Conservation (phyloP, 768 basidiomycete genomes). For the Lyophyllum atratum region DNA sequence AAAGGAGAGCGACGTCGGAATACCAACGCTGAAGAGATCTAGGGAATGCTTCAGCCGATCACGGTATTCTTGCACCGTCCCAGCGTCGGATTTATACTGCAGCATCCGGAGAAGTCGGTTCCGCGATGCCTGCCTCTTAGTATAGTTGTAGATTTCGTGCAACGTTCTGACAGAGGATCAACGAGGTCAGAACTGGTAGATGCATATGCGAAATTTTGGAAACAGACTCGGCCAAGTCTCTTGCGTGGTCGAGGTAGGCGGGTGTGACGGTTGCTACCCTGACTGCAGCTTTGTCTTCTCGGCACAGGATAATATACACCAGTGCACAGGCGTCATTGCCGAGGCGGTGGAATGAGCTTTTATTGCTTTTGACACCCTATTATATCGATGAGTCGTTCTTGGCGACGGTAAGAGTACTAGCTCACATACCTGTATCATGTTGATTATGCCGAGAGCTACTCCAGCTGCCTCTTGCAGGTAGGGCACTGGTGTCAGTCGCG, state of each 20-base stretch:
- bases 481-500: not conserved
- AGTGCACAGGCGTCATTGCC: conserved; percentile 12
- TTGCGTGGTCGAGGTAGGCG: conserved; percentile 1
- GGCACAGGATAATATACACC: conserved; percentile 6
- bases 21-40: conserved; percentile 4
- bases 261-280: not conserved
- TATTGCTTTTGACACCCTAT: conserved; percentile 11
- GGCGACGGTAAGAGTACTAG: not conserved
- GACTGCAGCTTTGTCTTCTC: not conserved
- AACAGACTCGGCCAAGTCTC: not conserved
- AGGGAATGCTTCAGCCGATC: conserved; percentile 8
- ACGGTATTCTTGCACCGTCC: conserved; percentile 9
- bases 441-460: conserved; percentile 4
- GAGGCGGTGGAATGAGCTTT: conserved; percentile 9
- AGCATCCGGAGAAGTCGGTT: not conserved
- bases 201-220: not conserved
- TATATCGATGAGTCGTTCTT: not conserved
- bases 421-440: not conserved
- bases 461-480: conserved; percentile 5
- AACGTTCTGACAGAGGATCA: not conserved
- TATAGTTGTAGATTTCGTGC: not conserved
- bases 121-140: not conserved
- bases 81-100: conserved; percentile 6
- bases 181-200: not conserved
- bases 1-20: not conserved